phyloP scores from a whole-genome alignment of 768 basidiomycete species.

The Boletellus emodensis region DNA sequence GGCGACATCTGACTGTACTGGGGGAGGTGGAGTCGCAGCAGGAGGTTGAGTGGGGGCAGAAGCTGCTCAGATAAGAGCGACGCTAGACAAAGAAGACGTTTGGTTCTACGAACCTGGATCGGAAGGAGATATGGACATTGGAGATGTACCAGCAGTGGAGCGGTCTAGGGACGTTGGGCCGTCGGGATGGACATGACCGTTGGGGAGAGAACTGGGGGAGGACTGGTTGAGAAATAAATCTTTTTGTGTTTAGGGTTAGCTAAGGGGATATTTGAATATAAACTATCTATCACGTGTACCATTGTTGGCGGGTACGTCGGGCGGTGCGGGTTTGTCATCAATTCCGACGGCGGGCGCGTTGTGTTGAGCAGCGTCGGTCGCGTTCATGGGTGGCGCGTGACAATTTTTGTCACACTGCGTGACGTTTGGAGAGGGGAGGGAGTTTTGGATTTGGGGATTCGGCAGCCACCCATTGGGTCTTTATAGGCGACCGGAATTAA shows the following conservation, averaged over 20 bases:
- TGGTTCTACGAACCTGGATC: slow-evolving; percentile 47
- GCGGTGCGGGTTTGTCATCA: slow-evolving; percentile 27
- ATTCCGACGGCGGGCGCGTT: slow-evolving; percentile 28
- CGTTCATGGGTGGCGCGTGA: slow-evolving; percentile 72
- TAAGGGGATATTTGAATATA: slow-evolving; percentile 29
- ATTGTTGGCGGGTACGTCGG: slow-evolving; percentile 29
- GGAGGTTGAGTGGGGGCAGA: slow-evolving; percentile 43
- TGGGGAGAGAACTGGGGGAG: slow-evolving; percentile 46
- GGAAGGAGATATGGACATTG: slow-evolving; percentile 42
- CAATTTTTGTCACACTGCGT: slow-evolving; percentile 58
- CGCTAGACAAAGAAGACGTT: slow-evolving; percentile 17
- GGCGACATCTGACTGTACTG: slow-evolving; percentile 40
- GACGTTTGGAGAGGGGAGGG: slow-evolving; percentile 48
- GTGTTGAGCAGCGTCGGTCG: slow-evolving; percentile 33
- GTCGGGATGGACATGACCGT: slow-evolving; percentile 55
- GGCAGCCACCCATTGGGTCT: slow-evolving; percentile 65
- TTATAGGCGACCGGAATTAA: slow-evolving; percentile 80
- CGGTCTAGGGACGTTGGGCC: slow-evolving; percentile 40
- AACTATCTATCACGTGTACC: slow-evolving; percentile 38
- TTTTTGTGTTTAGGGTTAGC: slow-evolving; percentile 38
- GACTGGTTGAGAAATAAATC: slow-evolving; percentile 20
- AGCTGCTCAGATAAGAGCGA: slow-evolving; percentile 34
- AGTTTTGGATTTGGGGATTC: slow-evolving; percentile 64
- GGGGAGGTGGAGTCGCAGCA: slow-evolving; percentile 43
- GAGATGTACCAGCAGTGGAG: slow-evolving; percentile 25